Evolutionary conservation across 106 monocot species (phyloP).

Genomic region (Dactylorhiza incarnata): DNA sequence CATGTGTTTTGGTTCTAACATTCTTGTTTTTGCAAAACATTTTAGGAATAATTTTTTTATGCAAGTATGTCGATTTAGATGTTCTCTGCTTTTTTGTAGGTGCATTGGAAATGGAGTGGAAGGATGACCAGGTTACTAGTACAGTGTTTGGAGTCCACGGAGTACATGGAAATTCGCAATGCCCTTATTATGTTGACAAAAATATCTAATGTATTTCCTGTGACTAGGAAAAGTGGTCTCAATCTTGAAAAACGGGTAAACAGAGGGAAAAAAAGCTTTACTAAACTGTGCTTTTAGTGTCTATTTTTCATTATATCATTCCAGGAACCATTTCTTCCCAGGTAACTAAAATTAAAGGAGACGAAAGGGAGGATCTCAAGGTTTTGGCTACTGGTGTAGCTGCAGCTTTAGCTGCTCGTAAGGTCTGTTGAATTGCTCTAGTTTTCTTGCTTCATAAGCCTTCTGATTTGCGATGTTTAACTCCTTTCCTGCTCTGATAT

Average conservation of each 20-base stretch:
- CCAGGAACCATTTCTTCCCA: slow-evolving; percentile 11
- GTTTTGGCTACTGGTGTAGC: slow-evolving; percentile 96
- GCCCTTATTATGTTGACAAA: slow-evolving; percentile 92
- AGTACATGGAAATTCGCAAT: slow-evolving; percentile 94
- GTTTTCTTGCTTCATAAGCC: background rate
- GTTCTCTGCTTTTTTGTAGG: slow-evolving; percentile 29
- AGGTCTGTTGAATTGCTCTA: slow-evolving; percentile 33
- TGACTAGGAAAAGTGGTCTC: slow-evolving; percentile 77
- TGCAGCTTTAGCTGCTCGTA: slow-evolving; percentile 93
- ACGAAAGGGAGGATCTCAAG: slow-evolving; percentile 95
- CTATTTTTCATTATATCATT: background rate
- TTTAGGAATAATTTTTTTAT: background rate
- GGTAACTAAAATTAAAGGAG: slow-evolving; percentile 86
- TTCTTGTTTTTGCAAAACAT: background rate
- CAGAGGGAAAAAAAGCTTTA: background rate
- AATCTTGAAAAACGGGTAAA: slow-evolving; percentile 92
- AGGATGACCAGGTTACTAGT: slow-evolving; percentile 69
- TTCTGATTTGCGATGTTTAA: background rate
- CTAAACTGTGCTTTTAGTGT: background rate
- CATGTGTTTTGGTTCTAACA: background rate
- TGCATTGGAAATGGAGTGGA: slow-evolving; percentile 84
- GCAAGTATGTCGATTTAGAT: background rate
- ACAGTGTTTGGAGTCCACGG: slow-evolving; percentile 90
- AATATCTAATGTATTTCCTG: slow-evolving; percentile 91
- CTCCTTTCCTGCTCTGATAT: background rate